These are phyloP conservation scores for Paecilomyces dactylethromorphus DNA, from an alignment of 2,329 filamentous ascomycete species.

Conservation along the genomic window DNA sequence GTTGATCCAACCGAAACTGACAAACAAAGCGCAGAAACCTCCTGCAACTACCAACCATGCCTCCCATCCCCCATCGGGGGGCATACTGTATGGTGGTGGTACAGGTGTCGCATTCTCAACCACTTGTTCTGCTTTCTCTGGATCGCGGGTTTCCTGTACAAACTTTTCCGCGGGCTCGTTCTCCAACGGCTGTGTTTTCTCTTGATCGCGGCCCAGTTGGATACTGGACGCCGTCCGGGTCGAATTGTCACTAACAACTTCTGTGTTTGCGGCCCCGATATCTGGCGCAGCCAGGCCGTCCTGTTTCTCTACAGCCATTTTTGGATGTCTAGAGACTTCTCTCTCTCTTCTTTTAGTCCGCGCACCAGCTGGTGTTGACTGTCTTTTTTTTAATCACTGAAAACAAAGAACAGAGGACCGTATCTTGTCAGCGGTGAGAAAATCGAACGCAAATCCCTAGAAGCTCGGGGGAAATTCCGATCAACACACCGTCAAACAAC, in stretches of 20 bases:
- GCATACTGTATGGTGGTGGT: background rate
- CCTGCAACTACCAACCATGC: constrained; percentile 28
- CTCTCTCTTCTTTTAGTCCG: background rate
- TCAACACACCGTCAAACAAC: background rate
- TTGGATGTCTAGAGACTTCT: background rate
- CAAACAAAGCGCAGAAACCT: constrained; percentile 20
- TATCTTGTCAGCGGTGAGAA: background rate
- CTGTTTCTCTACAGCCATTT: background rate
- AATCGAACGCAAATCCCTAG: background rate
- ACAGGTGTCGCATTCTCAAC: background rate
- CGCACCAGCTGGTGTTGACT: background rate
- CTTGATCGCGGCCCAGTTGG: background rate
- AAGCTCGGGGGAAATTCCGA: background rate
- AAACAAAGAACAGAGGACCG: background rate
- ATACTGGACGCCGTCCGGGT: background rate
- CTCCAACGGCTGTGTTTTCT: background rate
- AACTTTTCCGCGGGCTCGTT: background rate
- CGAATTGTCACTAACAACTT: background rate
- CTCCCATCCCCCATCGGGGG: constrained; percentile 23
- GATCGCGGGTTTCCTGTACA: background rate
- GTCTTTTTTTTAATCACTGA: background rate
- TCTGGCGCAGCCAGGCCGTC: background rate
- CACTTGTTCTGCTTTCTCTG: background rate
- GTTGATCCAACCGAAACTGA: constrained; percentile 35
- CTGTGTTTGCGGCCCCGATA: background rate